phyloP scores from a whole-genome alignment of 2,329 filamentous ascomycete species.

The Ampelomyces quisqualis region DNA sequence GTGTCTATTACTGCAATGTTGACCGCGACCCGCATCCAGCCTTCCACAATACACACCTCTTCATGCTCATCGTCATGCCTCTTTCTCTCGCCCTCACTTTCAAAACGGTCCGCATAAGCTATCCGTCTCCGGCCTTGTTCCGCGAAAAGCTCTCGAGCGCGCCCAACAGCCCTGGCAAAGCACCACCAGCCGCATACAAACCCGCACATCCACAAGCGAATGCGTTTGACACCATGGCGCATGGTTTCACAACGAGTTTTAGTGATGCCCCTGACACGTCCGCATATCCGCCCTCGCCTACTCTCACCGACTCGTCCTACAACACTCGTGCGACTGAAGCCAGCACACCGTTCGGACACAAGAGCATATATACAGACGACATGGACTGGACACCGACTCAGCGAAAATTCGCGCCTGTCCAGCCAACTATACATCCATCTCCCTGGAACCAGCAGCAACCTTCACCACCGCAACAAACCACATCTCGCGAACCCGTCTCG shows the following conservation, averaged over 20 bases:
- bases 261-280: constrained; percentile 22
- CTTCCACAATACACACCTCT: constrained; percentile 56
- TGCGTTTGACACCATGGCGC: constrained; percentile 39
- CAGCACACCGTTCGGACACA: constrained; percentile 23
- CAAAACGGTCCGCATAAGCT: constrained; percentile 58
- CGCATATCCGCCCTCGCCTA: constrained; percentile 37
- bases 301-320: constrained; percentile 26
- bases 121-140: constrained; percentile 43
- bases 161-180: constrained; percentile 19
- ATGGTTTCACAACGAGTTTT: constrained; percentile 45
- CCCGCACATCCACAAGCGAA: constrained; percentile 27
- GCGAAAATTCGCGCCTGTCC: constrained; percentile 42
- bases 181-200: constrained; percentile 28
- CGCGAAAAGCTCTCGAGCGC: constrained; percentile 27
- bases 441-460: constrained; percentile 13
- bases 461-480: constrained; percentile 8
- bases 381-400: constrained; percentile 74
- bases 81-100: constrained; percentile 41
- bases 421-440: constrained; percentile 24
- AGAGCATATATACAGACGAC: constrained; percentile 44
- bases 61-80: constrained; percentile 49
- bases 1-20: constrained; percentile 34
- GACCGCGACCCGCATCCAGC: constrained; percentile 24
- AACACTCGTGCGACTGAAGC: constrained; percentile 27
- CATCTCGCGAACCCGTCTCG: constrained; percentile 15